Percentiles rank a stretch among this genome's conserved stretches.
Conservation (phyloP, 345 rosid species). For the Pistacia integerrima region DNA sequence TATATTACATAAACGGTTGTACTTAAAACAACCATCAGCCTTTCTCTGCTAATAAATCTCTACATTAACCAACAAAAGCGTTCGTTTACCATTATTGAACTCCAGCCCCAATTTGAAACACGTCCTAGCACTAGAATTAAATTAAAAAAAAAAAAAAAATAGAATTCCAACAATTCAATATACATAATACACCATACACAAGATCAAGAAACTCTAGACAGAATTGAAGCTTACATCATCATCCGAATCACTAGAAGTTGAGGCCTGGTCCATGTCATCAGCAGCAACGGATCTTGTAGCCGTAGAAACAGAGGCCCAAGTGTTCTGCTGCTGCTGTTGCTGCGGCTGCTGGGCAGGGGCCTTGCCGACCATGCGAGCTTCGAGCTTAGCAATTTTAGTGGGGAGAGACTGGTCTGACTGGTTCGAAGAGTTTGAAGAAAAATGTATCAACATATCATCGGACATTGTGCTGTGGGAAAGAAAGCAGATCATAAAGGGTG, state of each 20-base stretch:
- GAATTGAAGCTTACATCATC: slow-evolving; percentile 54
- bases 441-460: slow-evolving; percentile 88
- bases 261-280: slow-evolving; percentile 47
- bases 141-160: not conserved
- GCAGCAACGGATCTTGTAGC: slow-evolving; percentile 44
- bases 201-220: not conserved
- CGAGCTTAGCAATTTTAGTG: slow-evolving; percentile 96
- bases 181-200: not conserved
- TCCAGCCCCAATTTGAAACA: not conserved
- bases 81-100: not conserved
- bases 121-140: not conserved
- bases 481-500: not conserved
- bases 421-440: slow-evolving; percentile 94
- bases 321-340: slow-evolving; percentile 42
- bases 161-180: not conserved
- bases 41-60: not conserved
- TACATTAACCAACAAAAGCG: not conserved
- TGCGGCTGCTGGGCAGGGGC: slow-evolving; percentile 45
- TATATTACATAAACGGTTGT: not conserved
- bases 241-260: slow-evolving; percentile 86
- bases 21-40: not conserved
- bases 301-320: slow-evolving; percentile 60
- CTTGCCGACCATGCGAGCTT: slow-evolving; percentile 97
- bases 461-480: slow-evolving; percentile 51
- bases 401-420: slow-evolving; percentile 95